These are phyloP conservation scores for Albugo laibachii DNA, from an alignment of 352 stramenopile species.

Conservation along the genomic window DNA sequence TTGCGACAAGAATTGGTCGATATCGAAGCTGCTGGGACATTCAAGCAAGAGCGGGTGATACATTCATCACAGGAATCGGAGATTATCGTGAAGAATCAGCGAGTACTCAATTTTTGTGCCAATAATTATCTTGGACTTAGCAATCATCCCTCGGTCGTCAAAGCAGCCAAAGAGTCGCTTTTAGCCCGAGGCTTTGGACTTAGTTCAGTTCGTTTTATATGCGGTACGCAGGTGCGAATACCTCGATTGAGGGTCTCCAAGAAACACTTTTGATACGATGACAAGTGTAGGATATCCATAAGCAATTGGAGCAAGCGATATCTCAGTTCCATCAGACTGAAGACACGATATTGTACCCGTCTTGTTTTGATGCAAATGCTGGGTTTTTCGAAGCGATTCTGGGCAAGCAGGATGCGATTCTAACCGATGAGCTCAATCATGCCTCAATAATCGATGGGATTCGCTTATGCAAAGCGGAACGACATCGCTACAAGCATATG, in stretches of 20 bases:
- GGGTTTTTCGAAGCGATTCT: constrained; percentile 83
- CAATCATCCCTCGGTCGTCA: constrained; percentile 71
- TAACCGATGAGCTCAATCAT: constrained; percentile 88
- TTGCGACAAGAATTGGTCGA: constrained; percentile 38
- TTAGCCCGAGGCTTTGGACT: constrained; percentile 81
- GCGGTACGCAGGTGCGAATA: constrained; percentile 44
- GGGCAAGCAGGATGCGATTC: constrained; percentile 79
- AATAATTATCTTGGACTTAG: constrained; percentile 90
- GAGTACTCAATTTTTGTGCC: constrained; percentile 87
- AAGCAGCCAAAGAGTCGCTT: constrained; percentile 65
- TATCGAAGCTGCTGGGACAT: constrained; percentile 64
- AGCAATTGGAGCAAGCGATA: constrained; percentile 77
- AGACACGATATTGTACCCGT: constrained; percentile 87
- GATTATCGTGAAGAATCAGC: constrained; percentile 43
- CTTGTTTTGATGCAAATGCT: constrained; percentile 89
- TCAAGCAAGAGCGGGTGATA: constrained; percentile 82
- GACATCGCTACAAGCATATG: constrained; percentile 87
- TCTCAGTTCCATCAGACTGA: constrained; percentile 87
- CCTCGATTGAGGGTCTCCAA: not conserved
- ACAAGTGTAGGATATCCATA: constrained; percentile 68
- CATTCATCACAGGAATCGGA: constrained; percentile 58
- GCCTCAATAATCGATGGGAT: constrained; percentile 90
- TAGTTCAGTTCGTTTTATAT: constrained; percentile 88
- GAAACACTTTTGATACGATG: not conserved
- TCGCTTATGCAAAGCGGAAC: constrained; percentile 84